Base-by-base conservation (phyloP, 1,284 basidiomycete genomes). In the Ustilago crameri region DNA sequence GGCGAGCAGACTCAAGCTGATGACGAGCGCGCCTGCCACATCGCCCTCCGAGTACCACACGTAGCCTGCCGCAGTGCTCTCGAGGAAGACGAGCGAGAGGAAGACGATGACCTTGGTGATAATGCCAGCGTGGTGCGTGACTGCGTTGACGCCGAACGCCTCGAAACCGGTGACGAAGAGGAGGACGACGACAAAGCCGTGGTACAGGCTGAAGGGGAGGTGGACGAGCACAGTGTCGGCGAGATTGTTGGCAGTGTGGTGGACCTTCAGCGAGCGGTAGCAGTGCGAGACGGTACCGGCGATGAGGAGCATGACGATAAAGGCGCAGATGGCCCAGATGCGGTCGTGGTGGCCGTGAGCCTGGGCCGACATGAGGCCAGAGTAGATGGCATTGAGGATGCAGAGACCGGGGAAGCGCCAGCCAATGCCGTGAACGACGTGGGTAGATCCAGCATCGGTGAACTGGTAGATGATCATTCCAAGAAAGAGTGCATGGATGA, bases 71-170 rank as follows among this genome's bases (percentile, higher is more conserved):
- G 92, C 91, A 12, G 94, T 96, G 20, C 89, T 91, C 84, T 95
- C 93, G 69, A 97, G 90, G 90, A 96, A 95, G 86, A 96, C 89
- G 88, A 92, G 85, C 68, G 88, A 91, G 44, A 96, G 88, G 89
- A 96, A 95, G 60, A 95, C 93, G 74, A 95, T 92, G 76, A 93
- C 89, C 83, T 95, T 94, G 82, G 93, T 95, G 89, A 92, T 93
- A 61, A 94, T 85, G 24, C 93, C 93, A 1, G 93, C 89, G 41
- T 84, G 84, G 73, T 91, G 86, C 48, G 83, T 84, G 73, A 86
- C 79, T 0, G 91, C 89, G 82, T 94, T 88, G 62, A 90, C 89
- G 70, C 94, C 94, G 78, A 95, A 95, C 0, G 93, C 93, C 82
- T 94, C 90, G 83, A 97, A 96, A 3, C 88, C 90, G 45, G 92